Evolutionary conservation across 805 yeast species (phyloP).

Genomic region (Yarrowia osloensis): DNA sequence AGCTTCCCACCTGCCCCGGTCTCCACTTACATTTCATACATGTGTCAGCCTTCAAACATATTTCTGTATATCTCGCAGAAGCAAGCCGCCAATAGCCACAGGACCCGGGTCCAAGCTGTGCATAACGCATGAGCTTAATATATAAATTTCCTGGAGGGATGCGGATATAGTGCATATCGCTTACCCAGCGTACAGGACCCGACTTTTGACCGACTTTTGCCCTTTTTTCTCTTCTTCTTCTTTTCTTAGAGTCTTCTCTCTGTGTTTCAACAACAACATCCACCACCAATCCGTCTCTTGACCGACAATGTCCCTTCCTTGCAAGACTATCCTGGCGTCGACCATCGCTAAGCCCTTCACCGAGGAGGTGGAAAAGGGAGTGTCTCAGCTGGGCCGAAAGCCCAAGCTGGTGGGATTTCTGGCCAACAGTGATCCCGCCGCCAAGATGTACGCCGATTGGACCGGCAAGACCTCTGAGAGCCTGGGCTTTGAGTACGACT

Average conservation of each 20-base stretch:
- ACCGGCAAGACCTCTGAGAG: conserved; percentile 87
- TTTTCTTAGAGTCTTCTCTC: background rate
- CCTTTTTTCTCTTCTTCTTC: background rate
- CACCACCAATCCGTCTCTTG: background rate
- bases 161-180: background rate
- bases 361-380: conserved; percentile 66
- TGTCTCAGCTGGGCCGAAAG: conserved; percentile 52
- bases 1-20: background rate
- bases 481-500: conserved; percentile 81
- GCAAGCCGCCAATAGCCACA: conserved; percentile 8
- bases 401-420: conserved; percentile 89
- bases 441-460: conserved; percentile 93
- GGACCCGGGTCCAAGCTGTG: conserved; percentile 26
- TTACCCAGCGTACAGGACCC: background rate
- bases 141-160: conserved; percentile 18
- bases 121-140: background rate
- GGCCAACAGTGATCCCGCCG: conserved; percentile 94
- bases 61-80: background rate
- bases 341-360: conserved; percentile 80
- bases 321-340: conserved; percentile 75
- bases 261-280: conserved; percentile 22
- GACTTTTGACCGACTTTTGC: background rate
- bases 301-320: conserved; percentile 33
- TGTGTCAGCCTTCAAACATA: background rate
- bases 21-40: conserved; percentile 10